phyloP scores from a whole-genome alignment of 73 alveolate genomes.

The Effrenium voratum region DNA sequence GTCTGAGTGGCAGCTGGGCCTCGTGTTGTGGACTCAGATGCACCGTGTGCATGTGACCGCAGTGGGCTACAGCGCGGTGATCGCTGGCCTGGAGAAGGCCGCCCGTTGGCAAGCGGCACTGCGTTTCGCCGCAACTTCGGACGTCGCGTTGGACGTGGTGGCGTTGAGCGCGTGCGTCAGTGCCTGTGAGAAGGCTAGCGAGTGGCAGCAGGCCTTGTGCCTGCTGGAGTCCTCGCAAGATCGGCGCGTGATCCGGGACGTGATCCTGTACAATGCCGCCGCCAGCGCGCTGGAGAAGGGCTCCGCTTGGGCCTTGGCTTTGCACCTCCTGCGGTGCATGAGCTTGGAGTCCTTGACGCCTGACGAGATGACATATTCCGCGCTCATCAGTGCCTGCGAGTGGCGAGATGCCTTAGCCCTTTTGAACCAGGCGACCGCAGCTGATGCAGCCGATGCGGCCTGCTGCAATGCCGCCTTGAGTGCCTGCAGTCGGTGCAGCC shows the following conservation, averaged over 20 bases:
- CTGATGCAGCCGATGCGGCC: background rate
- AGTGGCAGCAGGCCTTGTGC: conserved; percentile 44
- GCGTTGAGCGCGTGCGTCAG: background rate
- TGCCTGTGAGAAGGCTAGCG: conserved; percentile 55
- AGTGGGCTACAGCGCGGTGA: background rate
- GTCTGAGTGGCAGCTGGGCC: background rate
- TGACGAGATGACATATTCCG: background rate
- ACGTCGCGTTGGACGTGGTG: background rate
- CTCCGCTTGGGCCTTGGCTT: background rate
- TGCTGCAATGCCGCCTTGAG: conserved; percentile 25
- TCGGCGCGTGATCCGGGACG: background rate
- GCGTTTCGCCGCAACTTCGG: background rate
- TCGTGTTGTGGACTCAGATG: background rate
- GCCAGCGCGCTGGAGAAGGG: conserved; percentile 53
- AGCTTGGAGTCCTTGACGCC: background rate
- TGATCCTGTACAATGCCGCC: conserved; percentile 29
- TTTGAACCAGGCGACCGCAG: background rate
- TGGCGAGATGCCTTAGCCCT: conserved; percentile 20
- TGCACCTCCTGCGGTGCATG: background rate
- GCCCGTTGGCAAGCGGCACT: conserved; percentile 59
- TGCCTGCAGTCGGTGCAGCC: conserved; percentile 24
- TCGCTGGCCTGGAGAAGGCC: background rate
- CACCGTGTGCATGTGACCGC: background rate
- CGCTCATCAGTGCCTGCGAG: background rate
- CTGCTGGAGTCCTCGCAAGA: background rate